Conservation (phyloP, 176 grass and related monocot species). For the Echinochloa phyllopogon region DNA sequence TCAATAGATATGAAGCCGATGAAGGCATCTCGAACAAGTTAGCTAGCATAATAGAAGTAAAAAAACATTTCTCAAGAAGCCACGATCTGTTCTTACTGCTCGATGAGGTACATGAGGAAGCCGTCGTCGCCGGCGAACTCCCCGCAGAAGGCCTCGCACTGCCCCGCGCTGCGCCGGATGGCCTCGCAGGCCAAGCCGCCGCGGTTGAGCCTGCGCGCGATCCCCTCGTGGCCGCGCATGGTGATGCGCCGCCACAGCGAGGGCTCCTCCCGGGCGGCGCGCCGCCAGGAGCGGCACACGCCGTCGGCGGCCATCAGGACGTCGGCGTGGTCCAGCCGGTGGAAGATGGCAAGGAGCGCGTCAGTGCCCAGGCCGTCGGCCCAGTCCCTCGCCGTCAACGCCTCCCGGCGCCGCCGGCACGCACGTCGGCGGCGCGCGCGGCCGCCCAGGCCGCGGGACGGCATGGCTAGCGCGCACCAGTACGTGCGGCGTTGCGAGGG, state of each 20-base stretch:
- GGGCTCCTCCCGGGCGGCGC: conserved; percentile 4
- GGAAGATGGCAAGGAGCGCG: not conserved
- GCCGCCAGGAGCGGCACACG: conserved; percentile 28
- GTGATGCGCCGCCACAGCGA: conserved; percentile 34
- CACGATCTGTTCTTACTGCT: not conserved
- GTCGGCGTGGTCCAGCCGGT: not conserved
- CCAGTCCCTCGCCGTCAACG: not conserved
- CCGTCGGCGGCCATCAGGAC: not conserved
- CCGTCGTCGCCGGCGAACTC: not conserved
- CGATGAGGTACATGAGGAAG: not conserved
- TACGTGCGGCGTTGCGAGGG: not conserved
- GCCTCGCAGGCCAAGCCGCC: not conserved
- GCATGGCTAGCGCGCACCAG: not conserved
- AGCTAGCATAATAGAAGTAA: too few species aligned
- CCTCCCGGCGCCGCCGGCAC: not conserved
- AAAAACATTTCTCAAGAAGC: too few species aligned
- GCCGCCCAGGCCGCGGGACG: not conserved
- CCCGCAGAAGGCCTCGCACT: not conserved
- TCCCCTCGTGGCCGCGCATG: not conserved
- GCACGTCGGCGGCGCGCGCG: not conserved
- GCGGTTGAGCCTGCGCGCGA: not conserved
- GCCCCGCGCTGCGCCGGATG: not conserved
- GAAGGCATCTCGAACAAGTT: too few species aligned
- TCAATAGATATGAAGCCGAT: too few species aligned
- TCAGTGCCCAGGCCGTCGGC: not conserved